Evolutionary conservation across 2,329 filamentous ascomycete genomes (phyloP).

Genomic region (Didymosphaeria variabile): DNA sequence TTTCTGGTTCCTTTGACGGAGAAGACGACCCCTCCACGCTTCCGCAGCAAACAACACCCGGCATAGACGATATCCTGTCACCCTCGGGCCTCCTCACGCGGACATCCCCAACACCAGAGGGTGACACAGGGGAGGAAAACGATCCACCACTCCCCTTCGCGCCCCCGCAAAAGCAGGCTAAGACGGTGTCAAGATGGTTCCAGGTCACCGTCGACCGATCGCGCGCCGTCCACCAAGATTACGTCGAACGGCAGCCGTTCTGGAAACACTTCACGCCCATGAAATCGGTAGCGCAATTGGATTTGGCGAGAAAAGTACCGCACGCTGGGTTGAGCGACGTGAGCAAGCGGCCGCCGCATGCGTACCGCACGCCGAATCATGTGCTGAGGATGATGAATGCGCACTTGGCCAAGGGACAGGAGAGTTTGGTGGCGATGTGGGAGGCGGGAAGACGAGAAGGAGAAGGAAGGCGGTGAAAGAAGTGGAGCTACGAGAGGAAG

Average conservation of each 20-base stretch:
- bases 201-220: conserved; percentile 53
- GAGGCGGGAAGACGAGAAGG: conserved; percentile 20
- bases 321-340: conserved; percentile 53
- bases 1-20: conserved; percentile 22
- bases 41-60: conserved; percentile 19
- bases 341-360: conserved; percentile 43
- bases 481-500: background rate
- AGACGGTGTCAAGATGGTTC: conserved; percentile 48
- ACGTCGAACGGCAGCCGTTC: conserved; percentile 48
- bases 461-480: background rate
- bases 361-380: conserved; percentile 43
- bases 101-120: conserved; percentile 11
- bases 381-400: conserved; percentile 37
- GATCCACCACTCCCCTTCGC: conserved; percentile 36
- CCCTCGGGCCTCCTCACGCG: conserved; percentile 29
- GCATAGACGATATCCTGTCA: conserved; percentile 43
- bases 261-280: conserved; percentile 45
- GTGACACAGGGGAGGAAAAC: background rate
- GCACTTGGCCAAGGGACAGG: conserved; percentile 37
- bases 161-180: conserved; percentile 12
- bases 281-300: conserved; percentile 46
- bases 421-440: conserved; percentile 43
- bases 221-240: conserved; percentile 52
- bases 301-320: conserved; percentile 53
- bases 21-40: background rate